Evolutionary conservation across 257 asterid genomes (phyloP), one percentile per base, ranked within the genome.

Genomic region (Avicennia marina): DNA sequence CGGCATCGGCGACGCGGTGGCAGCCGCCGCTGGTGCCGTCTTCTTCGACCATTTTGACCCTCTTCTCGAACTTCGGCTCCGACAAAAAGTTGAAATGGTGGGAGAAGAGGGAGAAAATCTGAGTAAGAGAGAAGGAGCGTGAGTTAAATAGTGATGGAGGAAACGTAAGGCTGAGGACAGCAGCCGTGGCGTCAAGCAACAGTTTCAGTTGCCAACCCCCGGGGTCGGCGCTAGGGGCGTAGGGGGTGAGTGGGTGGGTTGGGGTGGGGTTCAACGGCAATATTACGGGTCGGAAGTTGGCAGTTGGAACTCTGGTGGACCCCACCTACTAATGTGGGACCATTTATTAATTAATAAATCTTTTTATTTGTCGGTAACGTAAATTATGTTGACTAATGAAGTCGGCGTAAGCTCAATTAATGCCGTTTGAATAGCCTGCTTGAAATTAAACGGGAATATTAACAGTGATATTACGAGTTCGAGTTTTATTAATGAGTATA

Each of bases 121-220:
- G 15, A 54, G 32, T 17, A 5, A 34, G 24, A 25, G 16, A 3
- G 18, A 9, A 13, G 29, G 24, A 39, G 18, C 24, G 39, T 42
- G 46, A 13, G 9, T 26, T 29, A 59, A 31, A 63, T 26, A 42
- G 12, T 17, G 8, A 34, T 3, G 29, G 49, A 33, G 43, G 51
- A 68, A 70, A 66, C 65, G 81, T 33, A 74, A 72, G 78, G 78
- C 39, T 20, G 68, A 75, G 75, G 47, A 13, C 19, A 43, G 63
- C 77, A 60, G 79, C 78, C 74, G 79, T 70, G 76, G 83, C 78
- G 77, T 73, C 62, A 73, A 81, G 83, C 75, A 70, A 75, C 74
- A 61, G 75, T 68, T 53, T 42, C 32, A 11, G 40, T 11, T 27
- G 2, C 36, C 34, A 19, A 13, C 61, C 17, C 8, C 13, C n/a